phyloP scores from a whole-genome alignment of 768 basidiomycete species.

The Boletus speciosus region DNA sequence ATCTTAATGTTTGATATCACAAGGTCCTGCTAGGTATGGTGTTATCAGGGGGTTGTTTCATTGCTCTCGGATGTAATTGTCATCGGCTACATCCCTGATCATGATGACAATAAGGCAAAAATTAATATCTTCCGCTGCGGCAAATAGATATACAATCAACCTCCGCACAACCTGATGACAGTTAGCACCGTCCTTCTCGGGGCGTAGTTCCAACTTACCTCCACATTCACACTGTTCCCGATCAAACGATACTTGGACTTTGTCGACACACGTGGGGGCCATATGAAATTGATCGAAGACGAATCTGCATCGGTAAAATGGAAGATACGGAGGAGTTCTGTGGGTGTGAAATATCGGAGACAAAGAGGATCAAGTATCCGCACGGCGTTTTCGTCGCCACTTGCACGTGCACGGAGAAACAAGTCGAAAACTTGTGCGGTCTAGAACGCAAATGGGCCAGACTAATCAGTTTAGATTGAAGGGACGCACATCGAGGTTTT shows the following conservation, averaged over 20 bases:
- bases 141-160: constrained; percentile 58
- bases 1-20: neutral
- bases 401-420: constrained; percentile 47
- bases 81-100: neutral
- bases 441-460: constrained; percentile 34
- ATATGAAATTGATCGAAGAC: constrained; percentile 40
- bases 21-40: neutral
- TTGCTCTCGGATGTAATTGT: no score
- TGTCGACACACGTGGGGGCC: constrained; percentile 57
- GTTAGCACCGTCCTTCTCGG: neutral
- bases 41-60: no score
- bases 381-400: constrained; percentile 42
- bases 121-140: neutral
- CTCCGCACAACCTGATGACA: constrained; percentile 41
- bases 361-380: constrained; percentile 54
- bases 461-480: neutral
- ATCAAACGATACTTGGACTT: constrained; percentile 75
- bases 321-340: constrained; percentile 68
- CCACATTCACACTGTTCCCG: constrained; percentile 81
- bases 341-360: constrained; percentile 73
- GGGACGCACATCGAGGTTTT: constrained; percentile 53
- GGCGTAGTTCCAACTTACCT: constrained; percentile 35
- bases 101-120: neutral
- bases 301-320: constrained; percentile 39
- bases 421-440: constrained; percentile 55